Evolutionary conservation across 306 rosid genomes (phyloP), one percentile per base, ranked within the genome.

Genomic region (Ormosia semicastrata): DNA sequence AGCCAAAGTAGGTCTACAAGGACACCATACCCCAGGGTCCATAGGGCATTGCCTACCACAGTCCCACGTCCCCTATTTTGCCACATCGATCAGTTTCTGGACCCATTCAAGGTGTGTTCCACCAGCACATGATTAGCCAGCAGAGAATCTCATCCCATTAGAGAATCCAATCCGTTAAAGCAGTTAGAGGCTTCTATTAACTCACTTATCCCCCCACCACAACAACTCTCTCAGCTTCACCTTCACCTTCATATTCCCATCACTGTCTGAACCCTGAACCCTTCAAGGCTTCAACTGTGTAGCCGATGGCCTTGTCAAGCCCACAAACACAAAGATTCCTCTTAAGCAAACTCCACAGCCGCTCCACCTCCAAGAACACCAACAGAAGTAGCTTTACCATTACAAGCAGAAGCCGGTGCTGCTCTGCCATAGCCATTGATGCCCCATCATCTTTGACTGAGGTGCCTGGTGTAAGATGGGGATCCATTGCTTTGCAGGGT

Each of bases 361-460:
- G 73, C 72, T 79, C 80, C 46, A 44, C 84, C 73, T 76, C 65
- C 53, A 88, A 60, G 64, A 53, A 52, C 77, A 57, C 33, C 8
- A 78, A 82, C 17, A 85, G 66, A 60, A 88, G 71, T 32, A n/a
- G 62, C 79, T 78, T 88, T 30, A 15, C 39, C 52, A 34, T 18
- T 10, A 40, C 68, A 0, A 71, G 75, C 66, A 89, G 89, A 34
- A 53, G 79, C 73, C 36, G 86, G 2, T 89, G 92, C 77, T 93
- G 89, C 84, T 91, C 94, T 2, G 97, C 99, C 66, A 91, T 93
- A 73, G 98, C 98, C 79, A 90, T 93, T 32, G 98, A 96, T 44
- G 83, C 97, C 3, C 98, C 93, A 0, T 89, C 95, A 41, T 86
- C 97, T 41, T 56, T 91, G 65, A 46, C 88, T 3, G 97, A 85